A percentile compares a stretch with the other conserved stretches of the same genome.
Evolutionary conservation across 2,329 filamentous ascomycete genomes (phyloP).

Genomic region (Aspergillus calidoustus): DNA sequence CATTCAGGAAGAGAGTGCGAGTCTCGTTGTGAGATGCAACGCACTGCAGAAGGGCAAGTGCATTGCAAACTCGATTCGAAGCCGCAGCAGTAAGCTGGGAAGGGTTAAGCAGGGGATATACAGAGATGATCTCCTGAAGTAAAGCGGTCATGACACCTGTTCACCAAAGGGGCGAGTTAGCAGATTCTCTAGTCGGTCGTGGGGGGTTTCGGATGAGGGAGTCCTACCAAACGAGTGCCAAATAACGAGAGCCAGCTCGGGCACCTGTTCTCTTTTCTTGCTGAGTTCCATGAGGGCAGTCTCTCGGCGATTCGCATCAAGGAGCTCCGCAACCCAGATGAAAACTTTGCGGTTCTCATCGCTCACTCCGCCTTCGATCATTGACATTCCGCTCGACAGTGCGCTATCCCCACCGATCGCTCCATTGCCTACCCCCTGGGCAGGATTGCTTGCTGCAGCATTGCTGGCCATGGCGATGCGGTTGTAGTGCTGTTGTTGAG

Average conservation of each 20-base stretch:
- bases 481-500: constrained; percentile 66
- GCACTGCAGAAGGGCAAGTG: constrained; percentile 91
- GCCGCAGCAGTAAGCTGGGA: constrained; percentile 97
- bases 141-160: constrained; percentile 96
- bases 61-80: constrained; percentile 96
- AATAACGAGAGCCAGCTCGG: constrained; percentile 90
- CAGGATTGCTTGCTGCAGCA: constrained; percentile 47
- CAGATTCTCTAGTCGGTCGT: not conserved
- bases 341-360: constrained; percentile 95
- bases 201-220: not conserved
- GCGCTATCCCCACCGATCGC: constrained; percentile 53
- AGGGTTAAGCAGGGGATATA: constrained; percentile 94
- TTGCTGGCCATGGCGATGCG: constrained; percentile 72
- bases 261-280: constrained; percentile 98
- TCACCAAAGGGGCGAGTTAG: constrained; percentile 13
- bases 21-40: constrained; percentile 98
- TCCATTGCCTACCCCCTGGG: constrained; percentile 45
- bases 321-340: constrained; percentile 86
- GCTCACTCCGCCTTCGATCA: constrained; percentile 70
- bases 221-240: constrained; percentile 96
- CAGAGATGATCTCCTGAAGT: constrained; percentile 97
- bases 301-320: constrained; percentile 86
- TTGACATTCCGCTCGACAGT: constrained; percentile 38
- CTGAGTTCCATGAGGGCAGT: constrained; percentile 91
- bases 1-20: constrained; percentile 87